These are phyloP conservation scores for Metschnikowia peoriensis DNA, from an alignment of 805 yeast genomes.

Conservation along the genomic window DNA sequence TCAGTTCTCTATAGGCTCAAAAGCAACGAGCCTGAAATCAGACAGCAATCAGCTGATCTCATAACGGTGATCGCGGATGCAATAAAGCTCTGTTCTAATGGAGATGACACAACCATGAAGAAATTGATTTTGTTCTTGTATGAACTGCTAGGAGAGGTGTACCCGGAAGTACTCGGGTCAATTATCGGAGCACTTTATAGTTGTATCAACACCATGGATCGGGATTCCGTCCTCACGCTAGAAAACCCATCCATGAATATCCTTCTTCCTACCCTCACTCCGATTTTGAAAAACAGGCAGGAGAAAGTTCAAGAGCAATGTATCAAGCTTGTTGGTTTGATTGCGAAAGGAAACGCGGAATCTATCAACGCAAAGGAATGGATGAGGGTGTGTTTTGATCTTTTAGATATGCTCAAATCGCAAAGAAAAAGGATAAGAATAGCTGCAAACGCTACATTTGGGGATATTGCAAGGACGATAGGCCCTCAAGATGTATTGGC, in stretches of 20 bases:
- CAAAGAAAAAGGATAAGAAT: conserved; percentile 71
- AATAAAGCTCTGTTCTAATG: conserved; percentile 54
- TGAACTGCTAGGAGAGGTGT: conserved; percentile 92
- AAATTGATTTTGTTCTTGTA: conserved; percentile 74
- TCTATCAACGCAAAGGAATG: conserved; percentile 89
- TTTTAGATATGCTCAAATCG: conserved; percentile 84
- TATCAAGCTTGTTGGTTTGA: conserved; percentile 73
- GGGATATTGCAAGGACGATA: conserved; percentile 83
- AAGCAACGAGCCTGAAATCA: conserved; percentile 64
- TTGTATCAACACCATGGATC: conserved; percentile 60
- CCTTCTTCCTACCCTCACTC: conserved; percentile 83
- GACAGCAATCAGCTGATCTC: conserved; percentile 84
- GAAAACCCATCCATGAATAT: conserved; percentile 74
- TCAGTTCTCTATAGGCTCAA: conserved; percentile 70
- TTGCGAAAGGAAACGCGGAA: conserved; percentile 79
- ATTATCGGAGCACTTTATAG: conserved; percentile 67
- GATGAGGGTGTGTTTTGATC: conserved; percentile 93
- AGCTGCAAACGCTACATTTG: conserved; percentile 89
- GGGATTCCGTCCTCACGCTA: conserved; percentile 51
- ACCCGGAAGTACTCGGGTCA: conserved; percentile 91
- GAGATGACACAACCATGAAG: conserved; percentile 57
- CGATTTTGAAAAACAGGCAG: conserved; percentile 84
- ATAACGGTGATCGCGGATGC: conserved; percentile 65
- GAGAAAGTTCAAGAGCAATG: conserved; percentile 87
- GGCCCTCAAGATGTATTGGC: conserved; percentile 96